Evolutionary conservation across 169 alveolate genomes (phyloP), one percentile per base, ranked within the genome.

Genomic region (Plasmodium cynomolgi): DNA sequence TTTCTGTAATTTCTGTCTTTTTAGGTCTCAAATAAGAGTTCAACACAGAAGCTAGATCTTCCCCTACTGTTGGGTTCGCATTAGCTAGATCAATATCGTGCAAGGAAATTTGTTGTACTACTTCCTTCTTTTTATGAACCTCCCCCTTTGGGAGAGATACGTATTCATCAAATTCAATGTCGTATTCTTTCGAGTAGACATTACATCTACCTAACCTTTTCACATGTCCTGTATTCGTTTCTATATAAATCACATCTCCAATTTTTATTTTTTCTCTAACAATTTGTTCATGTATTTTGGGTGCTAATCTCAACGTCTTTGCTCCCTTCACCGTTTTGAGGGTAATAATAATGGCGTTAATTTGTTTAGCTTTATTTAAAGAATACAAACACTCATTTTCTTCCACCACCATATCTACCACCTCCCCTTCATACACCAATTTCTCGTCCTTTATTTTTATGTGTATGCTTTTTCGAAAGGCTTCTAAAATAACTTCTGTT

Each of bases 111-210:
- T 99, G 99, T 97, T 99, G 99, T 68, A 99, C 99, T 15, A 99
- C 99, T 96, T 99, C 99, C 96, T 99, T 99, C 96, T 99, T 99
- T 97, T 99, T 99, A 95, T 98, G 99, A n/a, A 99, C 99, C 84
- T 99, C 99, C 41, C 99, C 99, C 95, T 99, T 99, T 2, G 99
- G 99, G 50, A 99, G 96, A 5, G 99, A 99, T 26, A 99, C 99
- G 86, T 98, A 99, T 93, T 99, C 99, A 97, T 99, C 99, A 62
- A 99, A 99, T 95, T 99, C 99, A 41, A 99, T 97, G 93, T 99
- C 99, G 96, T 97, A 99, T 94, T 99, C 99, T 31, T 99, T 98
- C 8, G 99, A 99, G 95, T 98, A 99, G 1, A 98, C 98, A 95
- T 99, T 99, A 58, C 99, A 98, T 92, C 99, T 93, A 13, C 99